Percentiles rank a stretch among this genome's conserved stretches.
Evolutionary conservation across 2,329 filamentous ascomycete genomes (phyloP).

Genomic region (Verticillium zaregamsianum): DNA sequence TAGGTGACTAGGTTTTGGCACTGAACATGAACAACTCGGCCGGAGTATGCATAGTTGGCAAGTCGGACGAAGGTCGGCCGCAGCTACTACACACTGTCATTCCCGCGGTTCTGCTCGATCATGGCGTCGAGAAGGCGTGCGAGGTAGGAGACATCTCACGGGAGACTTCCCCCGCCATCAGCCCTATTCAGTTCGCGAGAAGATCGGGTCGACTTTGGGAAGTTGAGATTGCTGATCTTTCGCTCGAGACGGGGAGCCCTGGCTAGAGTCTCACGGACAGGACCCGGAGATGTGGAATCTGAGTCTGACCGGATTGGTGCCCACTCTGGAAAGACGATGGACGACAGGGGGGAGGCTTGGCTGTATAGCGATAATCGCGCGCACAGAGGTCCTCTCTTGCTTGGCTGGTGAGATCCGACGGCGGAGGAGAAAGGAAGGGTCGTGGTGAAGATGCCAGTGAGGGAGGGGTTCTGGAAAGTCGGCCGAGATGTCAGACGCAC

Average conservation of each 20-base stretch:
- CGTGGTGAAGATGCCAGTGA: neutral
- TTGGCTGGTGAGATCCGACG: neutral
- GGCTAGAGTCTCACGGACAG: neutral
- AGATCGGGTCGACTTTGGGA: neutral
- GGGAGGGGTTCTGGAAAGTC: neutral
- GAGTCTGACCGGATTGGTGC: neutral
- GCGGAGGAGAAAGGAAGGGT: neutral
- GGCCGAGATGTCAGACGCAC: neutral
- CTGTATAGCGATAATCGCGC: neutral
- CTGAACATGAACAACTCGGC: too few relatives aligned
- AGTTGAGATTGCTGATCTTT: neutral
- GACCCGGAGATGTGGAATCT: too few relatives aligned
- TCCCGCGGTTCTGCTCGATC: too few relatives aligned
- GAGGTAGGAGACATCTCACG: too few relatives aligned
- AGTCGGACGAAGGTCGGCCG: too few relatives aligned
- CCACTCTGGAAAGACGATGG: neutral
- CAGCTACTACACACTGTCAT: too few relatives aligned
- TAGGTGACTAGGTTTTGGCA: neutral
- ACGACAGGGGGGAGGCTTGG: neutral
- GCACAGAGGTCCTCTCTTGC: neutral
- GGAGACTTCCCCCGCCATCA: neutral
- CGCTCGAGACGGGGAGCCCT: neutral
- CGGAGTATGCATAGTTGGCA: too few relatives aligned
- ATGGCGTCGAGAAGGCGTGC: too few relatives aligned
- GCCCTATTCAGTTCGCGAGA: neutral